Base-by-base conservation (phyloP, 2,329 filamentous ascomycete species). In the Berkeleyomyces basicola region DNA sequence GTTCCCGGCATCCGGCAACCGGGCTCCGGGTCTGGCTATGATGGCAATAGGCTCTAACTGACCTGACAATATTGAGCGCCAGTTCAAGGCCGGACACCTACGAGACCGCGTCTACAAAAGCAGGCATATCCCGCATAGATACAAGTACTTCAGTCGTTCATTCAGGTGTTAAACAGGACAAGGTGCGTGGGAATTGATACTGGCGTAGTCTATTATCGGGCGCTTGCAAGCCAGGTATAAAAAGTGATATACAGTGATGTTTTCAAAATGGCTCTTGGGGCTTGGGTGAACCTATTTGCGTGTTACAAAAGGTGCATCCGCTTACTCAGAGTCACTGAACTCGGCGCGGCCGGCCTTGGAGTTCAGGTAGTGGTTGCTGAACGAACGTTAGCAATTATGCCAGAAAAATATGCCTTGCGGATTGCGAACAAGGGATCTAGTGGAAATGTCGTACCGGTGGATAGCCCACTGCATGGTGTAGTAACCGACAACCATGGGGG, bases 401-500 rank as follows among this genome's bases (percentile, higher is more conserved):
- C 6, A 36, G 23, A 4, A 37, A 37, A 2, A 23, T n/a, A 46
- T 40, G 36, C 16, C 58, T 23, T 23, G 42, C 14, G 4, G 23
- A 10, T n/a, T 40, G 3, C 23, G 23, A 2, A 14, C 1, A 7
- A 55, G 44, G 3, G 10, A 33, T 1, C 23, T 23, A 23, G 23
- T 23, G 16, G n/a, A 43, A 1, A 4, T 23, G 31, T 77, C 84
- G 70, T 82, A 97, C 93, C 85, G 84, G 77, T 96, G 85, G 71
- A 83, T 86, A 68, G 93, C 92, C 93, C 93, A 99, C 73, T 87
- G 77, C 86, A 97, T 88, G 68, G 83, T 72, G 72, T 85, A 83
- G 79, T 97, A 99, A 68, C 82, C 90, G 68, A 80, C 74, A 67
- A 93, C 70, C 69, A 96, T 77, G 46, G 91, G 87, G 65, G 93